Evolutionary conservation across 208 protist species (phyloP), one percentile per base, ranked within the genome.

Genomic region (Trypanosoma mega): DNA sequence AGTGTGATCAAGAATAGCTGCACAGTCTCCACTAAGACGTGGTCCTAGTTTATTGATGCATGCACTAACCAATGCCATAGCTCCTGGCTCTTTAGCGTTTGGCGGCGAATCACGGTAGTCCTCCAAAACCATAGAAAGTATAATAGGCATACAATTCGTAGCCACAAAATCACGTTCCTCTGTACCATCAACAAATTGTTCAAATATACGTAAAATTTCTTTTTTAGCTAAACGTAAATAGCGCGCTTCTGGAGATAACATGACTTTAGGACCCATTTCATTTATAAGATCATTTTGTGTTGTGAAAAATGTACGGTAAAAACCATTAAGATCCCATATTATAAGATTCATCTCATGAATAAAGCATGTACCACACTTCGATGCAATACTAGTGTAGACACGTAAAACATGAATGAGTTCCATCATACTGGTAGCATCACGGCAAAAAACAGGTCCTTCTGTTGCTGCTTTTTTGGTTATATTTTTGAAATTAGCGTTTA

Each of bases 141-240:
- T 74, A 34, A 94, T 84, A 3, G 98, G 97, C 45, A 99, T 80
- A 45, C 98, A 97, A 21, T 90, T 74, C 5, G 70, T 56, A 2
- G 92, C 80, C 24, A 98, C 89, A 60, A 92, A 88, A 55, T 94
- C 84, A 14, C 75, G 49, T 48, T 98, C 87, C 6, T 92, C 71
- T 1, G 87, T 85, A 29, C 92, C 71, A 51, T 82, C 69, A 21
- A 99, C 81, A 76, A 98, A 99, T 18, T 76, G 82, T 64, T 98
- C 92, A 34, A 99, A 87, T 7, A 99, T 80, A 21, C 77, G 72
- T 20, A 99, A 77, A 29, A 96, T 96, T 67, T 99, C 97, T 36
- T 92, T 88, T 67, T 99, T 99, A 0, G 97, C 87, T 0, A 94
- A 68, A n/a, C 97, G 83, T 73, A 99, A 48, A 37, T 80, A 63